phyloP scores from a whole-genome alignment of 192 early-diverging fungal genomes.

The Chytriomyces sp. region DNA sequence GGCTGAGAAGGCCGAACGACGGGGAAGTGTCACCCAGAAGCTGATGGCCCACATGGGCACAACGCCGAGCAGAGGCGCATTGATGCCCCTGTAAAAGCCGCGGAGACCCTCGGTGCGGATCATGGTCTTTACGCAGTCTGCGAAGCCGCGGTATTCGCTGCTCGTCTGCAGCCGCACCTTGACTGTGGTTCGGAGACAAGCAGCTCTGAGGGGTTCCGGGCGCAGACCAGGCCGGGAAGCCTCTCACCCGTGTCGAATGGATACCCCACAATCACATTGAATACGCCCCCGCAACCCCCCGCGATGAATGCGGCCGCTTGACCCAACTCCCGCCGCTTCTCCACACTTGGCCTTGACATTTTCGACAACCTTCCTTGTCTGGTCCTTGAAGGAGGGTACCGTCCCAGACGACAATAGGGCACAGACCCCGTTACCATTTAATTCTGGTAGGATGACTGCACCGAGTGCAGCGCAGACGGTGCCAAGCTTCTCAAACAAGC shows the following conservation, averaged over 20 bases:
- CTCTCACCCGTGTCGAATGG: not conserved
- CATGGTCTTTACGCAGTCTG: slow-evolving; percentile 51
- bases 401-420: too few relatives aligned
- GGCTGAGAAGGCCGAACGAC: not conserved
- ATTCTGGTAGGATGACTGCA: too few relatives aligned
- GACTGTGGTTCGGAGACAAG: too few relatives aligned
- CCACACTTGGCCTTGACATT: too few relatives aligned
- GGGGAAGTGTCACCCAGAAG: slow-evolving; percentile 67
- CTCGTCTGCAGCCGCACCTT: slow-evolving; percentile 85
- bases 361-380: too few relatives aligned
- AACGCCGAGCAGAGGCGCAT: slow-evolving; percentile 78
- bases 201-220: not conserved
- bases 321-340: slow-evolving; percentile 12
- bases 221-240: not conserved
- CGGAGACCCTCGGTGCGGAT: slow-evolving; percentile 71
- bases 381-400: too few relatives aligned
- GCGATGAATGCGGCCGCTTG: slow-evolving; percentile 79
- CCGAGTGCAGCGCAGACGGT: too few relatives aligned
- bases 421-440: too few relatives aligned
- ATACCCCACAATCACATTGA: slow-evolving; percentile 69
- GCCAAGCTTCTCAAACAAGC: too few relatives aligned
- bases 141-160: slow-evolving; percentile 2
- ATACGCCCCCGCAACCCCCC: slow-evolving; percentile 83
- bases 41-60: slow-evolving; percentile 87
- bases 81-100: slow-evolving; percentile 86